phyloP scores from a whole-genome alignment of 176 grass and related monocot species.

The Cenchrus purpureus region DNA sequence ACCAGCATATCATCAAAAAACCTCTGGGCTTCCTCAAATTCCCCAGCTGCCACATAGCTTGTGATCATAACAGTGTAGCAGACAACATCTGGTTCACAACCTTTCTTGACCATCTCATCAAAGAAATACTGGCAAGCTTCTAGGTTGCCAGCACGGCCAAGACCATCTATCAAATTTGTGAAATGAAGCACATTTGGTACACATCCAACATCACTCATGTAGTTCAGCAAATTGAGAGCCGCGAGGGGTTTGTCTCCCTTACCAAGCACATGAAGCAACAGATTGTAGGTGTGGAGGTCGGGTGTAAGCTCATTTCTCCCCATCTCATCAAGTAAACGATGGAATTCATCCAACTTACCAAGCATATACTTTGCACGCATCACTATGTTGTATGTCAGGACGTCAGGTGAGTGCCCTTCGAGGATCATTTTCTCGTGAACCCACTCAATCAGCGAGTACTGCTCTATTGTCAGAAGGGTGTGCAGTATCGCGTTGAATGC shows the following conservation, averaged over 20 bases:
- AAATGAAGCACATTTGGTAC: constrained; percentile 88
- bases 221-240: constrained; percentile 89
- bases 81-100: constrained; percentile 78
- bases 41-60: constrained; percentile 72
- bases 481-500: constrained; percentile 89
- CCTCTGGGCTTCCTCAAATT: constrained; percentile 71
- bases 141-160: constrained; percentile 86
- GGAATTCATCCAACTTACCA: constrained; percentile 84
- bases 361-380: constrained; percentile 96
- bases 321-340: constrained; percentile 89
- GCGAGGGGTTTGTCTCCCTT: constrained; percentile 93
- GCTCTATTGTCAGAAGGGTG: constrained; percentile 71
- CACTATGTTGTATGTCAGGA: constrained; percentile 91
- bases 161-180: constrained; percentile 93
- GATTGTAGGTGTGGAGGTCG: constrained; percentile 88
- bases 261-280: constrained; percentile 90
- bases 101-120: constrained; percentile 95
- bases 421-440: constrained; percentile 81
- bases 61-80: constrained; percentile 93
- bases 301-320: constrained; percentile 67
- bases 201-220: constrained; percentile 87
- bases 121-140: constrained; percentile 97
- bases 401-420: constrained; percentile 70
- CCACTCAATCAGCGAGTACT: constrained; percentile 86
- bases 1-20: constrained; percentile 84